Conservation (phyloP, 1,284 basidiomycete species). For the Earliella scabrosa region DNA sequence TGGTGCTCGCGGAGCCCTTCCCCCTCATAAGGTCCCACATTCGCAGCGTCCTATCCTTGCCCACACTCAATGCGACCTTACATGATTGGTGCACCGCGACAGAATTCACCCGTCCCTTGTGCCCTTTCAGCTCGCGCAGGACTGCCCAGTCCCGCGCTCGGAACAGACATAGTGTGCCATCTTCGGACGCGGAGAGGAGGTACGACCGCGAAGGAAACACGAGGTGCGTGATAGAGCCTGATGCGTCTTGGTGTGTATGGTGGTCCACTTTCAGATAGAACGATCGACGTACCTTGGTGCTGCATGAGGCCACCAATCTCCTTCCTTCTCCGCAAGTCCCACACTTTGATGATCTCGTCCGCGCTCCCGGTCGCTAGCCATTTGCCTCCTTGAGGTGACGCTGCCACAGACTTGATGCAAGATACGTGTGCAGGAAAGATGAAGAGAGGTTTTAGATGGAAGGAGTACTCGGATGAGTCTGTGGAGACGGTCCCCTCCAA, state of each 20-base stretch:
- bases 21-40: slow-evolving; percentile 99
- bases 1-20: slow-evolving; percentile 86
- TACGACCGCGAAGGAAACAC: slow-evolving; percentile 89
- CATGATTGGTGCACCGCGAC: slow-evolving; percentile 93
- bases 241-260: background rate
- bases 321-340: slow-evolving; percentile 90
- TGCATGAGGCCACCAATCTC: slow-evolving; percentile 94
- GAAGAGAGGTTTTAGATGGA: slow-evolving; percentile 82
- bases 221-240: slow-evolving; percentile 91
- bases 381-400: slow-evolving; percentile 86
- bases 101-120: slow-evolving; percentile 90
- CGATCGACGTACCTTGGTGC: slow-evolving; percentile 71
- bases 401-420: slow-evolving; percentile 88
- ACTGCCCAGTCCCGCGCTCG: slow-evolving; percentile 93
- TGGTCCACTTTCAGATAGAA: background rate
- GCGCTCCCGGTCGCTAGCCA: slow-evolving; percentile 95
- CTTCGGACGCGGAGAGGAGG: slow-evolving; percentile 88
- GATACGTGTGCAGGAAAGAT: slow-evolving; percentile 97
- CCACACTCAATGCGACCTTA: slow-evolving; percentile 89
- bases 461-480: slow-evolving; percentile 41
- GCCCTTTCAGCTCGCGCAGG: slow-evolving; percentile 87
- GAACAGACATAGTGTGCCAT: slow-evolving; percentile 89
- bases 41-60: slow-evolving; percentile 86
- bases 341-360: slow-evolving; percentile 97
- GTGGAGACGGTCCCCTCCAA: slow-evolving; percentile 69